Evolutionary conservation across 129 eudicot genomes (phyloP).

Genomic region (Apium graveolens): DNA sequence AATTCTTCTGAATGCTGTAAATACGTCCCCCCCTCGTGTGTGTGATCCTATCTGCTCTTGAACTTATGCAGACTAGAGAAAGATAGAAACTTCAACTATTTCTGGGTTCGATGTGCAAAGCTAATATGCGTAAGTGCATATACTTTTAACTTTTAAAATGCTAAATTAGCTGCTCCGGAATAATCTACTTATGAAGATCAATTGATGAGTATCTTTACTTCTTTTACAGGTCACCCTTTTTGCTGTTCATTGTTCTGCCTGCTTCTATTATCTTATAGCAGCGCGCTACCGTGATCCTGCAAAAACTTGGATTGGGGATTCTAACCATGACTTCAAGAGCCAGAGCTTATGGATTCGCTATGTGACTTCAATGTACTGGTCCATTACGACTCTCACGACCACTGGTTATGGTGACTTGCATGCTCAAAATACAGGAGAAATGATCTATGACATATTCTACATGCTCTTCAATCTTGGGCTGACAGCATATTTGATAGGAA

Average conservation of each 20-base stretch:
- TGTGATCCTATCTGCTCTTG: constrained; percentile 8
- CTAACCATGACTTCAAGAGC: constrained; percentile 32
- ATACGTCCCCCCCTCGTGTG: neutral
- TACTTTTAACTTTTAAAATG: neutral
- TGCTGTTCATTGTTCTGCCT: constrained; percentile 83
- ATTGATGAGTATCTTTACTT: constrained; percentile 3
- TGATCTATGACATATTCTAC: constrained; percentile 70
- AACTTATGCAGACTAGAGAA: constrained; percentile 68
- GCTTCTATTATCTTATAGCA: constrained; percentile 72
- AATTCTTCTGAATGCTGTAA: neutral
- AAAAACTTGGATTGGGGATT: constrained; percentile 74
- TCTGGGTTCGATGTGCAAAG: constrained; percentile 86
- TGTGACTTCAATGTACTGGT: constrained; percentile 82
- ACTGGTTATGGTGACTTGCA: constrained; percentile 94
- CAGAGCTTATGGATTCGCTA: constrained; percentile 66
- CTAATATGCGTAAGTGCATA: constrained; percentile 67
- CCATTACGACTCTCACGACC: constrained; percentile 81
- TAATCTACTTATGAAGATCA: neutral
- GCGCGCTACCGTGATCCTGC: constrained; percentile 55
- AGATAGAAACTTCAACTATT: constrained; percentile 93
- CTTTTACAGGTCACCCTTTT: constrained; percentile 69
- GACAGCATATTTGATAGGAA: constrained; percentile 81
- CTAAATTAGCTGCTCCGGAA: neutral
- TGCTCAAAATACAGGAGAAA: constrained; percentile 74
- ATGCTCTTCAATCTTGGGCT: constrained; percentile 93